Evolutionary conservation across 2,329 filamentous ascomycete species (phyloP), one percentile per base, ranked within the genome.

Genomic region (Daldinia sp.): DNA sequence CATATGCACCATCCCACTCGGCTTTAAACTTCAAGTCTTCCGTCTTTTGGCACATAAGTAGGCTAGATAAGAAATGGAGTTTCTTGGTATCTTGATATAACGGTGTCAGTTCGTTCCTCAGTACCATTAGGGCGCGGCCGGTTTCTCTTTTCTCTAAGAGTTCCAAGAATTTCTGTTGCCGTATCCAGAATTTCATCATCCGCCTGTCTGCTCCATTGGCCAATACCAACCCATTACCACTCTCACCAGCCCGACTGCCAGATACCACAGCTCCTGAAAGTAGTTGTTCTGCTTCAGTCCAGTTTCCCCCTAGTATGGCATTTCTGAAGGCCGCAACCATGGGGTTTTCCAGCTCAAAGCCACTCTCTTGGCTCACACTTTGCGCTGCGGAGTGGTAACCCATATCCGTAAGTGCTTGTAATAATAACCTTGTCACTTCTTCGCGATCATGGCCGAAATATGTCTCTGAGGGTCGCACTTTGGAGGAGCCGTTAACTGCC

Each of bases 101-200:
- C 0, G 96, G 94, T 0, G 94, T 96, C 61, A 99, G 82, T 82
- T 99, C 95, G 70, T 89, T 90, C 20, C 96, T 89, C 51, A 99
- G 86, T n/a, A 98, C 93, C 75, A 86, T 86, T 64, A 99, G 84
- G 6, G 95, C 96, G 58, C 87, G 86, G 13, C 86, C 86, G 7
- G 93, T 88, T 74, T 98, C 90, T 72, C 89, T 85, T 74, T 86
- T 84, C 79, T 98, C 94, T 48, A 99, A 82, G 7, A 97, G 83
- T 81, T 99, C 96, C 33, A 99, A 84, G 75, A 95, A 99, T 79
- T 98, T 98, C 78, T 99, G 96, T 78, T 97, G 92, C 71, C 95
- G 88, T 75, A 99, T 84, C 84, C 90, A 90, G 79, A 98, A 98
- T 53, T 91, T 87, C 92, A 99, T 95, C 59, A 91, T 85, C 72